A percentile compares a stretch with the other conserved stretches of the same genome.
Conservation (phyloP, 176 grass and related monocot genomes). For the Musa itinerans region DNA sequence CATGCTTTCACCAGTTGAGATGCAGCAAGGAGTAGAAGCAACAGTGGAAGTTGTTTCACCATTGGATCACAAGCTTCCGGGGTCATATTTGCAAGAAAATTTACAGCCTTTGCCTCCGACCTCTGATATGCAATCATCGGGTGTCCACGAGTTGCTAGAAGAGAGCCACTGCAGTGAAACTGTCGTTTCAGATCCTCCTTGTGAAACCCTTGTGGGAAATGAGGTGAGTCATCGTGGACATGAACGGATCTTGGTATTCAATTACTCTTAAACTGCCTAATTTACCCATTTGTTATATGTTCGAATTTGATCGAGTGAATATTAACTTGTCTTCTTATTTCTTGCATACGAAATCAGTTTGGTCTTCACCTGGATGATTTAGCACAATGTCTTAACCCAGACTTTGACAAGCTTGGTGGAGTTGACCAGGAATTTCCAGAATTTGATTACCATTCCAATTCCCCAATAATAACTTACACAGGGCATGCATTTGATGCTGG, state of each 20-base stretch:
- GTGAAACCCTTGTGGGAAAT: neutral
- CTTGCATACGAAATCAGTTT: neutral
- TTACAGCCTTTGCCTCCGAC: neutral
- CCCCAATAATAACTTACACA: neutral
- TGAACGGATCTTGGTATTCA: neutral
- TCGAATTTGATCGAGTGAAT: neutral
- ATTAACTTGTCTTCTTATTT: neutral
- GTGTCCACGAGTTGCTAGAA: neutral
- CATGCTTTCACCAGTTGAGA: constrained; percentile 1
- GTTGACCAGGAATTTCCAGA: too few relatives aligned
- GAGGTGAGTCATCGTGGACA: neutral
- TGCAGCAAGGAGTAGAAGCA: neutral
- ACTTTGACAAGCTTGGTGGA: neutral
- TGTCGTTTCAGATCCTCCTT: neutral
- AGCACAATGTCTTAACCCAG: neutral
- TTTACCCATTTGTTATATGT: neutral
- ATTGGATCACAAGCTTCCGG: neutral
- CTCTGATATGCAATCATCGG: neutral
- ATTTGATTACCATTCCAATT: neutral
- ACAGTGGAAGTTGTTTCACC: neutral
- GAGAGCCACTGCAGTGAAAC: neutral
- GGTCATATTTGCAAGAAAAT: neutral
- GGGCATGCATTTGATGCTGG: neutral
- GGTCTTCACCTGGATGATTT: neutral
- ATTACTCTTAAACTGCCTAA: neutral